Percentiles rank a stretch among this genome's conserved stretches.
phyloP scores from a whole-genome alignment of 176 grass and related monocot species.

The Oryza glumipatula region DNA sequence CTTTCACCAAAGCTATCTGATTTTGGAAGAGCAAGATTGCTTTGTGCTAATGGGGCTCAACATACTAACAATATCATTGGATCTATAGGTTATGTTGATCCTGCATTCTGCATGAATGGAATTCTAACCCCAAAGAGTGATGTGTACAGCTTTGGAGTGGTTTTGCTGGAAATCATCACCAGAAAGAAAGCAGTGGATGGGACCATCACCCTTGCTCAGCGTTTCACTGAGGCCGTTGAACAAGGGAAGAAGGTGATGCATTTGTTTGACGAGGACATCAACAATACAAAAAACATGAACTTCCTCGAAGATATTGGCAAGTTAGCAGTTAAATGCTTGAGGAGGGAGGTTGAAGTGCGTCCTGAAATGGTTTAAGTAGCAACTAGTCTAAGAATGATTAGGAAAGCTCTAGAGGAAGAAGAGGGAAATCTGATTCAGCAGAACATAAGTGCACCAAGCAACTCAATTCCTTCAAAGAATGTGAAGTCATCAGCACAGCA shows the following conservation, averaged over 20 bases:
- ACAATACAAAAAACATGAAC: background rate
- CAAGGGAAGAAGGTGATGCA: background rate
- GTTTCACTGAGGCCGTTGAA: background rate
- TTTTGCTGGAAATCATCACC: conserved; percentile 11
- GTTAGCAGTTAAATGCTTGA: background rate
- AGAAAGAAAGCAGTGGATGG: background rate
- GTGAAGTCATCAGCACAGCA: too few species aligned
- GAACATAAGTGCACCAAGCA: too few species aligned
- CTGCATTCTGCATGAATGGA: background rate
- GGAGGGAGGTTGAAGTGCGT: background rate
- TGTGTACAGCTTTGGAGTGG: conserved; percentile 24
- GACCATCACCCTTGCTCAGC: background rate
- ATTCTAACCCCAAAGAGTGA: conserved; percentile 19
- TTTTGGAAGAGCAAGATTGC: conserved; percentile 18
- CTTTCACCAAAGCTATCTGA: background rate
- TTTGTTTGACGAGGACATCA: conserved; percentile 16
- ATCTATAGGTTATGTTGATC: background rate
- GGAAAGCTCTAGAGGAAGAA: background rate
- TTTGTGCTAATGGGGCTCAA: background rate
- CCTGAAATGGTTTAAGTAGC: conserved; percentile 15
- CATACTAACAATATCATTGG: background rate
- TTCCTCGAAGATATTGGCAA: background rate
- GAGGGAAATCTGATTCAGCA: background rate
- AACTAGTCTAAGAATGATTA: background rate
- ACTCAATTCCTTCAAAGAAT: too few species aligned